A percentile compares a stretch with the other conserved stretches of the same genome.
Evolutionary conservation across 192 early-diverging fungal species (phyloP).

Genomic region (Backusella westeae): DNA sequence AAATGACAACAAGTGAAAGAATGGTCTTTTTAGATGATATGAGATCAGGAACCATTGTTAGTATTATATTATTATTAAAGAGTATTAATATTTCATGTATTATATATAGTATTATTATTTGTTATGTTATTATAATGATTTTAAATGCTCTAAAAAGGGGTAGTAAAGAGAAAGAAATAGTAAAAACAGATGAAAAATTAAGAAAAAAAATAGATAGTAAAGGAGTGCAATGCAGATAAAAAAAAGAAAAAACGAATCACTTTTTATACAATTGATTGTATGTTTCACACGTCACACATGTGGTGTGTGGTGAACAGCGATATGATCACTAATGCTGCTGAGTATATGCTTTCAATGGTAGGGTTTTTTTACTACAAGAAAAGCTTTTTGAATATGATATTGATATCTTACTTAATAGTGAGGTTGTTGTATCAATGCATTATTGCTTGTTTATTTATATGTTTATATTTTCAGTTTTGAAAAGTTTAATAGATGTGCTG

Average conservation of each 20-base stretch:
- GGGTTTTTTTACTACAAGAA: neutral
- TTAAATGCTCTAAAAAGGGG: neutral
- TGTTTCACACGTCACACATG: neutral
- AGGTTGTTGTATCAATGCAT: no score
- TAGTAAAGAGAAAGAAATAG: neutral
- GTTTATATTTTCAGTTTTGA: neutral
- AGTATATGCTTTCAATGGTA: neutral
- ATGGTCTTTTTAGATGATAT: neutral
- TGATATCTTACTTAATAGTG: neutral
- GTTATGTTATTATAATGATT: neutral
- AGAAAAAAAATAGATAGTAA: neutral
- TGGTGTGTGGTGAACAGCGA: neutral
- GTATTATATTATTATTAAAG: neutral
- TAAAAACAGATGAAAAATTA: neutral
- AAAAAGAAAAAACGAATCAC: slow-evolving; percentile 1
- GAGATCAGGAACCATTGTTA: neutral
- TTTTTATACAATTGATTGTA: neutral
- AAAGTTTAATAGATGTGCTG: no score
- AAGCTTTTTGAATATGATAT: neutral
- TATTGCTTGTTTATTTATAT: neutral
- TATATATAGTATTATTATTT: neutral
- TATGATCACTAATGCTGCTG: neutral
- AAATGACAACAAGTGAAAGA: neutral
- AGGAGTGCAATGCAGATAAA: neutral
- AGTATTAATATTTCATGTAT: neutral